Evolutionary conservation across 2,329 filamentous ascomycete species (phyloP), one percentile per base, ranked within the genome.

Genomic region (Thielaviopsis ethacetica): DNA sequence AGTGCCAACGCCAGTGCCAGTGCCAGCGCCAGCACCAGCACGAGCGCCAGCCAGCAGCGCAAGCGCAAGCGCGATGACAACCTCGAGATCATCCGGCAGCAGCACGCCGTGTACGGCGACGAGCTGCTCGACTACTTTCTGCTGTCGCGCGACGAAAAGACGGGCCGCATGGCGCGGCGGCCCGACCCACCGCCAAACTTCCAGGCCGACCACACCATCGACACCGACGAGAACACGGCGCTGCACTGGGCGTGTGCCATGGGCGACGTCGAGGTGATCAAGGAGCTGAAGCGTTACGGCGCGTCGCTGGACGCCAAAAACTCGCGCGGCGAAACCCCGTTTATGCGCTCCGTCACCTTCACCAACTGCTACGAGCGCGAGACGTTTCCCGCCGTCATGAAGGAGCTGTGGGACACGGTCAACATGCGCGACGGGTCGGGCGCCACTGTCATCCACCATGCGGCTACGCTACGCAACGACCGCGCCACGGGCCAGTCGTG

Each of bases 161-260:
- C 58, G 17, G 56, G 59, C 17, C 61, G 62, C n/a, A 81, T 83
- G 21, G 82, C 84, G 67, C 81, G 73, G 65, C 82, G 76, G 58
- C 91, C 90, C 1, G 82, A 88, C 62, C 91, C 91, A 2, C 93
- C 93, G 0, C 75, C 83, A 38, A 86, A 89, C 68, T 95, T 95
- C 66, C 85, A 95, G 67, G 84, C 94, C 5, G 86, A 98, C 70
- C 87, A 88, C 69, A 78, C 85, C n/a, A 96, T 98, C 63, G 93
- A 98, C 68, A 86, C 90, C 51, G 90, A 95, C 66, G 85, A 85
- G 10, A 91, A 97, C 67, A 95, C 90, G 2, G 91, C 91, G 5
- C 79, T 98, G 64, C 93, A 98, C 68, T 98, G 93, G 93, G 93
- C 91, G 19, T 90, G 89, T 57, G 89, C 93, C 24, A 98, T 98